Evolutionary conservation across 2,329 filamentous ascomycete genomes (phyloP).

Genomic region (Colletotrichum tabaci): DNA sequence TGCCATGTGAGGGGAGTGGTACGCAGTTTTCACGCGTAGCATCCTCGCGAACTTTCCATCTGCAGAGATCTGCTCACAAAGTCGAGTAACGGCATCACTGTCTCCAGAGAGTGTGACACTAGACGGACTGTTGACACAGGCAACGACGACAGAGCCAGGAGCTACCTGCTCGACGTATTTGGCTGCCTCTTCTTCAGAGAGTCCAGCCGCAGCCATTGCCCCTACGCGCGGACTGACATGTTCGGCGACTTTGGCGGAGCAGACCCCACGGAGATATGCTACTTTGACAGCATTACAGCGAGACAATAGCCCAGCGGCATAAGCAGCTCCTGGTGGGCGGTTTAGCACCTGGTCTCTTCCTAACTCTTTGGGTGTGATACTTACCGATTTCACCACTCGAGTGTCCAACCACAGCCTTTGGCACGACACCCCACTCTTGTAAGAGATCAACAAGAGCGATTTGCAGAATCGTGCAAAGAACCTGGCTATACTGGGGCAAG

Average conservation of each 20-base stretch:
- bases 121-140: constrained; percentile 55
- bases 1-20: constrained; percentile 56
- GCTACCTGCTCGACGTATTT: constrained; percentile 27
- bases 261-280: constrained; percentile 51
- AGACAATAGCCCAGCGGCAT: constrained; percentile 52
- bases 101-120: constrained; percentile 53
- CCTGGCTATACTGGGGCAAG: constrained; percentile 51
- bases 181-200: constrained; percentile 41
- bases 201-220: constrained; percentile 52
- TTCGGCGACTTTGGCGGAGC: constrained; percentile 19
- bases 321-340: constrained; percentile 53
- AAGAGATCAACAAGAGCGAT: constrained; percentile 62
- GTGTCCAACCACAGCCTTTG: constrained; percentile 18
- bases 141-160: constrained; percentile 48
- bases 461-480: constrained; percentile 62
- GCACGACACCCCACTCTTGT: constrained; percentile 56
- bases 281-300: constrained; percentile 48
- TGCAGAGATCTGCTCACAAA: constrained; percentile 44
- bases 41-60: constrained; percentile 44
- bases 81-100: constrained; percentile 22
- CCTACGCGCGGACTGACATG: constrained; percentile 33
- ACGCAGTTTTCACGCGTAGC: constrained; percentile 36
- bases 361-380: background rate
- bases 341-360: background rate
- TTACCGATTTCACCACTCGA: constrained; percentile 35